Conservation (phyloP, 306 rosid genomes). For the Cicer judaicum region DNA sequence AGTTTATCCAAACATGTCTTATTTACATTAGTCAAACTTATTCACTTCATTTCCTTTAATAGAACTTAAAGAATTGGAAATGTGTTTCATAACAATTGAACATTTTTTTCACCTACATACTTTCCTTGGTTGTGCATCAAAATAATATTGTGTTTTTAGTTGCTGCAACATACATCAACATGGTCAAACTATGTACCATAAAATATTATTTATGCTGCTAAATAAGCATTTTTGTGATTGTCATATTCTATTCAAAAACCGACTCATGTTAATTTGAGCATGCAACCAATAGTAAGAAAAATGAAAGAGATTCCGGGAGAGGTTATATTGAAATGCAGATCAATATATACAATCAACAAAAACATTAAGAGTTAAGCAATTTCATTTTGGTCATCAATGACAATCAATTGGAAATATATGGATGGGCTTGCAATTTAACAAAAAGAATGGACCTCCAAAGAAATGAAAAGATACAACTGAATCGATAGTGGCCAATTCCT, state of each 20-base stretch:
- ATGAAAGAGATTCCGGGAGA: neutral
- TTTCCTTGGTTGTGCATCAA: slow-evolving; percentile 76
- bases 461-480: slow-evolving; percentile 77
- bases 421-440: slow-evolving; percentile 53
- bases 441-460: slow-evolving; percentile 98
- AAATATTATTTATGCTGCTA: slow-evolving; percentile 23
- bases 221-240: slow-evolving; percentile 26
- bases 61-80: slow-evolving; percentile 7
- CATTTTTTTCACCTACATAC: slow-evolving; percentile 75
- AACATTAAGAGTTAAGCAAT: neutral
- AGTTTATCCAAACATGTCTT: too few species aligned
- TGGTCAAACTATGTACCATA: slow-evolving; percentile 33
- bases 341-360: neutral
- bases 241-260: slow-evolving; percentile 20
- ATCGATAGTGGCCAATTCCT: slow-evolving; percentile 87
- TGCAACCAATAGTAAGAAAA: slow-evolving; percentile 1
- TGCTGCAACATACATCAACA: slow-evolving; percentile 61
- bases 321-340: neutral
- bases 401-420: slow-evolving; percentile 7
- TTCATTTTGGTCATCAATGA: neutral
- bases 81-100: neutral
- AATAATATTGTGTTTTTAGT: slow-evolving; percentile 89
- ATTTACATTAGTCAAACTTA: neutral
- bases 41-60: neutral
- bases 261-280: neutral